phyloP scores from a whole-genome alignment of 345 rosid genomes.

The Conringia planisiliqua region DNA sequence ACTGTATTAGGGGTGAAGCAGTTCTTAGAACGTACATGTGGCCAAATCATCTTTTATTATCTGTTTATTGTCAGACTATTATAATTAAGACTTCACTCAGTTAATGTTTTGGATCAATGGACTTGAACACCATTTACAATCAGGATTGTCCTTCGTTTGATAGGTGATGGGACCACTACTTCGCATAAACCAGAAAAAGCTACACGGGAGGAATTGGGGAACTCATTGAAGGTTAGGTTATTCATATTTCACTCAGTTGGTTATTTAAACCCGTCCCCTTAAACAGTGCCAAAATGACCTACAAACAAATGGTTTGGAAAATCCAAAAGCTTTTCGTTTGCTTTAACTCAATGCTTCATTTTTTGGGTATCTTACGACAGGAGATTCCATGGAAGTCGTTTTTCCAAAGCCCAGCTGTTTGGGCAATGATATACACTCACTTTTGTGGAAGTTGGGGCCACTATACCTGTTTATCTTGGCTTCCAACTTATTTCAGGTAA shows the following conservation, averaged over 20 bases:
- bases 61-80: background rate
- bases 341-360: background rate
- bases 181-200: slow-evolving; percentile 34
- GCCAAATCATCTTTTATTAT: background rate
- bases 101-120: slow-evolving; percentile 4
- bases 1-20: background rate
- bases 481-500: slow-evolving; percentile 93
- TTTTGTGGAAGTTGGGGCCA: slow-evolving; percentile 99
- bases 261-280: background rate
- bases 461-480: slow-evolving; percentile 90
- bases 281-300: background rate
- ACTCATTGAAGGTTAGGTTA: slow-evolving; percentile 55
- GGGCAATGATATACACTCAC: slow-evolving; percentile 97
- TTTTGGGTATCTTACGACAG: slow-evolving; percentile 38
- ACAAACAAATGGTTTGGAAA: background rate
- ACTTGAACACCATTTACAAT: slow-evolving; percentile 11
- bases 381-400: slow-evolving; percentile 89
- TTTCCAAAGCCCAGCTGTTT: slow-evolving; percentile 64
- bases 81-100: background rate
- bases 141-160: slow-evolving; percentile 22
- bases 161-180: slow-evolving; percentile 48
- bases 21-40: background rate
- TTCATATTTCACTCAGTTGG: background rate
- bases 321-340: background rate
- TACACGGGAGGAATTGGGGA: slow-evolving; percentile 50